Base-by-base conservation (phyloP, 2,329 filamentous ascomycete species). In the Pseudogymnoascus sp. region DNA sequence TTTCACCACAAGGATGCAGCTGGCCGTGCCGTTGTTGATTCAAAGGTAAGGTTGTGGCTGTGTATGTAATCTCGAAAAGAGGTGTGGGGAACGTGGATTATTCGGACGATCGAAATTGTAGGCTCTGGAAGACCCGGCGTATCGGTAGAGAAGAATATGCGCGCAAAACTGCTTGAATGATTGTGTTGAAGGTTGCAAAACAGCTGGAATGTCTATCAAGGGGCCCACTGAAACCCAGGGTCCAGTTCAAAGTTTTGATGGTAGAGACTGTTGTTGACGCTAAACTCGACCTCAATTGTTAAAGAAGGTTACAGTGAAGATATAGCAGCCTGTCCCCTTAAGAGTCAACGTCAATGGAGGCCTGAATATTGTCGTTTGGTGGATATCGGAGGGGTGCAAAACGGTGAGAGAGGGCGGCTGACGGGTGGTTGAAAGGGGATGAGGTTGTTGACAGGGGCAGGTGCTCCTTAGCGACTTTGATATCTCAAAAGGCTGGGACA, bases 401-500 rank as follows among this genome's bases (percentile, higher is more conserved):
- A 8, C n/a, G 9, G 27, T 55, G 15, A 13, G 48, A 17, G 48
- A 55, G 48, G 48, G 48, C 48, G 12, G 29, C 48, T 33, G 48
- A 55, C 15, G 48, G 48, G 9, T 55, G 29, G 29, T 55, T 55
- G 48, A 55, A 55, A 55, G 48, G 48, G 48, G 48, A 55, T 55
- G 48, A 55, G 48, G 48, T 55, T 55, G 48, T 55, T 33, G 48
- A 55, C 48, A 55, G 48, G 48, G 48, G 48, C 48, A 55, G 48
- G 29, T 33, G 48, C 29, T 55, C 29, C 48, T 55, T 55, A 55
- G 48, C 48, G 48, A 55, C 29, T 33, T 55, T 33, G 44, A 51
- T 31, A 51, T 31, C 44, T 51, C 44, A 33, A 55, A 55, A 55
- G 48, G 48, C 48, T 55, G 48, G 48, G 48, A 55, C 48, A 33